phyloP scores from a whole-genome alignment of 768 basidiomycete species.

The Pleurotus djamor region DNA sequence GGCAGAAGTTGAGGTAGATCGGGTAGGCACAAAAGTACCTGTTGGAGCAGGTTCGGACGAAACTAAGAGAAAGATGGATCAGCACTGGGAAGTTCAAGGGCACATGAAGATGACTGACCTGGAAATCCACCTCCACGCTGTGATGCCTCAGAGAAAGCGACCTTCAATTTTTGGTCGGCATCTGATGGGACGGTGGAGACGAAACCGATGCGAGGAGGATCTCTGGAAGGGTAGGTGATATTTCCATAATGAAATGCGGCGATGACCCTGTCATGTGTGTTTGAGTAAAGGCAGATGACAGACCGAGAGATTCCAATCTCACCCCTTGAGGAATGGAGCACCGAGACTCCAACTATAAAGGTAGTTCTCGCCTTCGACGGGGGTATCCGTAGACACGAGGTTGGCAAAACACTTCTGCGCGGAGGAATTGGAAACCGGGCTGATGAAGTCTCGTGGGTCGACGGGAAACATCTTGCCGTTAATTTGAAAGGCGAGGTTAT shows the following conservation, averaged over 20 bases:
- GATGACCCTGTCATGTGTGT: slow-evolving; percentile 44
- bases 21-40: not conserved
- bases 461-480: slow-evolving; percentile 69
- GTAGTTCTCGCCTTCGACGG: slow-evolving; percentile 48
- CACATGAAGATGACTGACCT: slow-evolving; percentile 9
- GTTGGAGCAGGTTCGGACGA: not conserved
- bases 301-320: slow-evolving; percentile 1
- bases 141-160: slow-evolving; percentile 29
- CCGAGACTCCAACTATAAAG: slow-evolving; percentile 80
- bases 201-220: slow-evolving; percentile 69
- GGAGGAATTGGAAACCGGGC: slow-evolving; percentile 33
- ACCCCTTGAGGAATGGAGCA: slow-evolving; percentile 76
- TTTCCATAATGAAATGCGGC: slow-evolving; percentile 75
- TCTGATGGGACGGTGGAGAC: slow-evolving; percentile 66
- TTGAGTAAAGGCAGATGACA: not conserved
- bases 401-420: slow-evolving; percentile 49
- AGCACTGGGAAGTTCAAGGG: not conserved
- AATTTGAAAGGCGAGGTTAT: slow-evolving; percentile 66
- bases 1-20: not conserved
- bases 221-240: slow-evolving; percentile 60
- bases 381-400: slow-evolving; percentile 63
- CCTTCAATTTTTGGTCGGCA: slow-evolving; percentile 36
- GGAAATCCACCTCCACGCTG: slow-evolving; percentile 25
- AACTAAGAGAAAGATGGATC: not conserved
- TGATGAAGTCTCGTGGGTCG: slow-evolving; percentile 71